phyloP scores from a whole-genome alignment of 805 yeast species.

The Teunomyces atbi region DNA sequence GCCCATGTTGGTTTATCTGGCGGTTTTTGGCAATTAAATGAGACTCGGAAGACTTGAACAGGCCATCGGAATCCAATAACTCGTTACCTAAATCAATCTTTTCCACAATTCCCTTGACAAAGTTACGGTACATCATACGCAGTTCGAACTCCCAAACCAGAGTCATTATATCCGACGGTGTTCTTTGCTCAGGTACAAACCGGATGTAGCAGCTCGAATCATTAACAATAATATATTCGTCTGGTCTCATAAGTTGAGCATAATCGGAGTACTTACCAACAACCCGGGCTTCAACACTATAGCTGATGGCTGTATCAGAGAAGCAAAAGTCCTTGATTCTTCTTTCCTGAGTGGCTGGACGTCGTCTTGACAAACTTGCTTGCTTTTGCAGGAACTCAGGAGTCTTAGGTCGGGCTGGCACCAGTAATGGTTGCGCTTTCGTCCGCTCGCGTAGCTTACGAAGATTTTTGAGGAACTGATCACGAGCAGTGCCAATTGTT shows the following conservation, averaged over 20 bases:
- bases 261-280: slow-evolving; percentile 24
- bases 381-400: not conserved
- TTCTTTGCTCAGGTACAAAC: slow-evolving; percentile 17
- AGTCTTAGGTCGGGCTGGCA: not conserved
- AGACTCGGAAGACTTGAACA: not conserved
- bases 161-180: slow-evolving; percentile 1
- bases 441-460: slow-evolving; percentile 9
- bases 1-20: slow-evolving; percentile 12
- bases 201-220: slow-evolving; percentile 23
- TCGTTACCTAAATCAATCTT: slow-evolving; percentile 16
- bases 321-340: slow-evolving; percentile 25
- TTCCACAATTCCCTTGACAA: slow-evolving; percentile 14
- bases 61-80: slow-evolving; percentile 5
- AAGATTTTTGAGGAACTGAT: slow-evolving; percentile 20
- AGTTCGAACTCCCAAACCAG: slow-evolving; percentile 12
- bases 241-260: slow-evolving; percentile 11
- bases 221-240: slow-evolving; percentile 24
- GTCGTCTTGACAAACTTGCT: not conserved
- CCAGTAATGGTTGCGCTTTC: not conserved
- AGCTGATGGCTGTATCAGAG: slow-evolving; percentile 27
- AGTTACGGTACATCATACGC: slow-evolving; percentile 14
- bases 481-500: slow-evolving; percentile 24
- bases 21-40: slow-evolving; percentile 15
- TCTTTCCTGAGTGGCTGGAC: not conserved
- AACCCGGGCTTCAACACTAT: slow-evolving; percentile 27